These are phyloP conservation scores for Steccherinum ochraceum DNA, from an alignment of 768 basidiomycete species.

Conservation along the genomic window DNA sequence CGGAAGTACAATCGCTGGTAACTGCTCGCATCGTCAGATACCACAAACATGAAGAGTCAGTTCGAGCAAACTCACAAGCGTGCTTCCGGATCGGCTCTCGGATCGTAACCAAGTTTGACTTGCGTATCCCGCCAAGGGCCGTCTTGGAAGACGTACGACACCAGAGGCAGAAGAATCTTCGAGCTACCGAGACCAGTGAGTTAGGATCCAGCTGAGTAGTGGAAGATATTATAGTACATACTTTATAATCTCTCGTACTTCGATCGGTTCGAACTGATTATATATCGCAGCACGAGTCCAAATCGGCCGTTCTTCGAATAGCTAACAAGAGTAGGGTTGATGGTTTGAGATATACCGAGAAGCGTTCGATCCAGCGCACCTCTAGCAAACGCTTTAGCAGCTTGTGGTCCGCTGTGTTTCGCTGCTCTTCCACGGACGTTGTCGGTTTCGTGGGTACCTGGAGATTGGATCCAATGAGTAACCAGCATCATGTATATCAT, in stretches of 20 bases:
- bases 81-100: constrained; percentile 63
- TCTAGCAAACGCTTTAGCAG: constrained; percentile 50
- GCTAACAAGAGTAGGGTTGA: constrained; percentile 31
- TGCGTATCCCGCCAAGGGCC: constrained; percentile 93
- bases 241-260: constrained; percentile 73
- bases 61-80: constrained; percentile 64
- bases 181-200: constrained; percentile 41
- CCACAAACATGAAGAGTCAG: background rate
- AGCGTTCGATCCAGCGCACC: constrained; percentile 26
- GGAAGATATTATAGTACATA: constrained; percentile 26
- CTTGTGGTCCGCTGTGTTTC: constrained; percentile 44
- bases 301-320: constrained; percentile 70
- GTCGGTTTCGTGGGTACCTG: constrained; percentile 67
- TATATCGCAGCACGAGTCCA: constrained; percentile 88
- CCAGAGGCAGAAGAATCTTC: constrained; percentile 72
- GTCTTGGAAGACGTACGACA: constrained; percentile 86
- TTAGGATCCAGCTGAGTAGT: background rate
- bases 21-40: constrained; percentile 31
- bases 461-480: background rate
- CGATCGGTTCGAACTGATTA: constrained; percentile 67
- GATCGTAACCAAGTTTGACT: constrained; percentile 85
- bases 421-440: constrained; percentile 52
- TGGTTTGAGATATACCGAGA: background rate
- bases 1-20: constrained; percentile 92
- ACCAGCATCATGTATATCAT: background rate